A percentile compares a stretch with the other conserved stretches of the same genome.
Evolutionary conservation across 495 filamentous ascomycete species (phyloP).

Genomic region (Choiromyces venosus): DNA sequence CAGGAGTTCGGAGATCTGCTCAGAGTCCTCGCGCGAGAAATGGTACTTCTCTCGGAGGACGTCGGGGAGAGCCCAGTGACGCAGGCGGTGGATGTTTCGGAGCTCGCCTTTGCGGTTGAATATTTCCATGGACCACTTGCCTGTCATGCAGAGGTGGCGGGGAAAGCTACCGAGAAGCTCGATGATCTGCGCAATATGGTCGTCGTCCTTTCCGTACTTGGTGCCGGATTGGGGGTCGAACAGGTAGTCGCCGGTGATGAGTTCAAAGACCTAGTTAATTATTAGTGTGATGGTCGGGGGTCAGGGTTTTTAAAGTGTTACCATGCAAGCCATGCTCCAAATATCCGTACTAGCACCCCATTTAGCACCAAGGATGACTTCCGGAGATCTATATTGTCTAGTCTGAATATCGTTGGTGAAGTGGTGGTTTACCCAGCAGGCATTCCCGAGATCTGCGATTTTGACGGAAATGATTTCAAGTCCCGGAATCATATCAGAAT

Average conservation of each 20-base stretch:
- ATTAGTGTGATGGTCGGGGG: neutral
- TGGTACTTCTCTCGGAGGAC: constrained; percentile 97
- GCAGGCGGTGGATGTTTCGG: constrained; percentile 92
- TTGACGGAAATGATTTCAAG: constrained; percentile 91
- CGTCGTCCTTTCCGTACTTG: constrained; percentile 99
- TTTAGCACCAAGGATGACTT: constrained; percentile 93
- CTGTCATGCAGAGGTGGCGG: constrained; percentile 78
- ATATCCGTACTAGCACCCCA: constrained; percentile 99
- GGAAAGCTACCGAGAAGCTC: constrained; percentile 93
- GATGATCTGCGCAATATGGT: constrained; percentile 99
- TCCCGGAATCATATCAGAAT: constrained; percentile 45
- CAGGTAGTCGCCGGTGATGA: constrained; percentile 97
- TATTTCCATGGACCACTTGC: constrained; percentile 98
- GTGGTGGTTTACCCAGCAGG: constrained; percentile 97
- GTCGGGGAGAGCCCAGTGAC: constrained; percentile 93
- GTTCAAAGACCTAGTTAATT: constrained; percentile 73
- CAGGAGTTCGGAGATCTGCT: constrained; percentile 77
- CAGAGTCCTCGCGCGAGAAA: constrained; percentile 70
- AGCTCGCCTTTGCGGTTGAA: constrained; percentile 98
- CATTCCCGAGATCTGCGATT: constrained; percentile 97
- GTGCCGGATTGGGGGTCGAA: constrained; percentile 98
- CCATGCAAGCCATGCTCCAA: constrained; percentile 99
- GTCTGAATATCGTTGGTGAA: constrained; percentile 99
- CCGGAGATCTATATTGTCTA: constrained; percentile 91
- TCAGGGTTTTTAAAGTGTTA: constrained; percentile 43